phyloP scores from a whole-genome alignment of 2,329 filamentous ascomycete genomes.

The Epichloe elymi region DNA sequence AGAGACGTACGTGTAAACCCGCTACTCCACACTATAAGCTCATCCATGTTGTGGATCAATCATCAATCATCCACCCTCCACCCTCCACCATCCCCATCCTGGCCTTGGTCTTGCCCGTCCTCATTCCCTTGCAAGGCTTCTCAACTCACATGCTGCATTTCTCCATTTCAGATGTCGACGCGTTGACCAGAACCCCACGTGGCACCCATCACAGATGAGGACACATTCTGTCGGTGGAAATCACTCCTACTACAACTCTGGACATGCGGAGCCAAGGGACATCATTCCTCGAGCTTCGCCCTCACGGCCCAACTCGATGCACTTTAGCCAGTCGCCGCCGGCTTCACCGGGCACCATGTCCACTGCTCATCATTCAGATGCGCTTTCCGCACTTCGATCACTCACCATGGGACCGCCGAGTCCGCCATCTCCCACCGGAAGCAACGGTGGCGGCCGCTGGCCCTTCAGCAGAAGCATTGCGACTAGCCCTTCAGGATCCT shows the following conservation, averaged over 20 bases:
- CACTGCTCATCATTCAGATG: conserved; percentile 22
- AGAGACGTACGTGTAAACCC: conserved; percentile 36
- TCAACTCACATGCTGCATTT: too few species aligned
- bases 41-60: not conserved
- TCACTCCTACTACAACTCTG: conserved; percentile 32
- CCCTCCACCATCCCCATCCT: too few species aligned
- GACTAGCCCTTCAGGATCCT: conserved; percentile 40
- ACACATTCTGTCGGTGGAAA: conserved; percentile 12
- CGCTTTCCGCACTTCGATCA: conserved; percentile 42
- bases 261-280: conserved; percentile 41
- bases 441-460: conserved; percentile 34
- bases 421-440: conserved; percentile 38
- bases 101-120: too few species aligned
- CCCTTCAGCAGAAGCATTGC: conserved; percentile 39
- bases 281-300: conserved; percentile 52
- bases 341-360: conserved; percentile 28
- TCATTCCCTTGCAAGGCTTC: too few species aligned
- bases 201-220: conserved; percentile 9
- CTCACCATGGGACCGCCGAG: conserved; percentile 40
- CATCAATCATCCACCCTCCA: too few species aligned
- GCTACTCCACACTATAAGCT: not conserved
- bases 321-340: conserved; percentile 39
- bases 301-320: conserved; percentile 42
- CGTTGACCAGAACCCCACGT: conserved; percentile 33
- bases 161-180: conserved; percentile 33